phyloP scores from a whole-genome alignment of 148 eudicot genomes.

The Vaccinium darrowii region DNA sequence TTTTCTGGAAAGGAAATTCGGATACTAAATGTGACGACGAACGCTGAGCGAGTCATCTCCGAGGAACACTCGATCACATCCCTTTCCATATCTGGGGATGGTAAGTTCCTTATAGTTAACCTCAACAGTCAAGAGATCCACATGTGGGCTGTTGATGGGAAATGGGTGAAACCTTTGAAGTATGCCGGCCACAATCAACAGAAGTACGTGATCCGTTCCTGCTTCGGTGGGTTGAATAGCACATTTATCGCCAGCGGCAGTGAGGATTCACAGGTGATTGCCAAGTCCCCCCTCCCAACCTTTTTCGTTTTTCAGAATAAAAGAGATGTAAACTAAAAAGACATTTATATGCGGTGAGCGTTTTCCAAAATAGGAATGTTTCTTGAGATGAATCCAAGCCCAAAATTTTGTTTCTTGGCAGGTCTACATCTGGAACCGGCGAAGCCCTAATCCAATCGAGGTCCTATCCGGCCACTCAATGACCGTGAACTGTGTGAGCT shows the following conservation, averaged over 20 bases:
- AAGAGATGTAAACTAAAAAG: background rate
- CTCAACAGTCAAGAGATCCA: constrained; percentile 94
- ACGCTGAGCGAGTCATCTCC: constrained; percentile 60
- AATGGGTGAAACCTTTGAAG: constrained; percentile 60
- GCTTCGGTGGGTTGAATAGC: constrained; percentile 83
- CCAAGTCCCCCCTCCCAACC: background rate
- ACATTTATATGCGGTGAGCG: background rate
- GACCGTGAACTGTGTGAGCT: constrained; percentile 96
- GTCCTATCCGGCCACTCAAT: constrained; percentile 66
- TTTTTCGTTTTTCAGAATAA: background rate
- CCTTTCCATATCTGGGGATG: constrained; percentile 69
- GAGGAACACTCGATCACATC: constrained; percentile 81
- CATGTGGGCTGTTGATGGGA: constrained; percentile 81
- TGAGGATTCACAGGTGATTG: constrained; percentile 78
- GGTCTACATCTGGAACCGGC: constrained; percentile 89
- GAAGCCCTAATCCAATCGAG: constrained; percentile 59
- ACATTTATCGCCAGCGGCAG: constrained; percentile 90
- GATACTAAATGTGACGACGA: constrained; percentile 56
- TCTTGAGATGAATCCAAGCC: background rate
- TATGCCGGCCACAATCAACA: constrained; percentile 79
- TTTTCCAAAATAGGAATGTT: background rate
- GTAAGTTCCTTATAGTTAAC: constrained; percentile 66
- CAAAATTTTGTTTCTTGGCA: constrained; percentile 26
- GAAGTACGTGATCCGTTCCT: constrained; percentile 82
- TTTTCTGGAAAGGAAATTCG: constrained; percentile 76